A percentile compares a stretch with the other conserved stretches of the same genome.
These are phyloP conservation scores for Bryum argenteum DNA, from an alignment of 225 moss, liverwort and hornwort species.

Conservation along the genomic window DNA sequence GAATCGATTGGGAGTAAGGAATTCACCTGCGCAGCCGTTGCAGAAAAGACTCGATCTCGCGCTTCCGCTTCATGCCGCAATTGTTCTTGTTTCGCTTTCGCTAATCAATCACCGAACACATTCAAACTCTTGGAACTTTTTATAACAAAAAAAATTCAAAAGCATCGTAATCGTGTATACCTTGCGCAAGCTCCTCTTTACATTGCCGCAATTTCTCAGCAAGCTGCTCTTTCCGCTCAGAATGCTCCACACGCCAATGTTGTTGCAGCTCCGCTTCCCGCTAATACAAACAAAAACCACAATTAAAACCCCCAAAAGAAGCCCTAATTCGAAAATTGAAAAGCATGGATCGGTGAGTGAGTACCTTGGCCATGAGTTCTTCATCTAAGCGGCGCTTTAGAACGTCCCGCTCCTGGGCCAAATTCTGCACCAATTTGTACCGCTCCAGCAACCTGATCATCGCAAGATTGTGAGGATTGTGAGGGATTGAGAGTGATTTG, in stretches of 20 bases:
- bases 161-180: slow-evolving; percentile 28
- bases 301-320: background rate
- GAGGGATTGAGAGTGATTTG: background rate
- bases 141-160: no score
- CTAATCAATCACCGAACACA: slow-evolving; percentile 30
- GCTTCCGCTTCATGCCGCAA: slow-evolving; percentile 54
- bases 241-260: slow-evolving; percentile 82
- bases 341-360: background rate
- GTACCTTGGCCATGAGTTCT: slow-evolving; percentile 74
- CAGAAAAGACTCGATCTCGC: slow-evolving; percentile 51
- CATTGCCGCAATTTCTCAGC: slow-evolving; percentile 70
- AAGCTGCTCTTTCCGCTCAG: slow-evolving; percentile 70
- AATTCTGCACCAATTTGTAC: slow-evolving; percentile 69
- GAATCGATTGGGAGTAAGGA: background rate
- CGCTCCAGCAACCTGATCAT: slow-evolving; percentile 68
- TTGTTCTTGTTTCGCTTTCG: slow-evolving; percentile 60
- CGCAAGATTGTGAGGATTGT: background rate
- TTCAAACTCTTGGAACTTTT: no score
- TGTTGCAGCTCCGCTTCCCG: slow-evolving; percentile 84
- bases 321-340: slow-evolving; percentile 10
- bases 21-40: slow-evolving; percentile 70
- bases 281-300: slow-evolving; percentile 41
- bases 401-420: slow-evolving; percentile 71
- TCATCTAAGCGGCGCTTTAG: slow-evolving; percentile 74
- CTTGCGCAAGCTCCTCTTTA: slow-evolving; percentile 68